Evolutionary conservation across 2,329 filamentous ascomycete genomes (phyloP).

Genomic region (Cercospora nicotianae): DNA sequence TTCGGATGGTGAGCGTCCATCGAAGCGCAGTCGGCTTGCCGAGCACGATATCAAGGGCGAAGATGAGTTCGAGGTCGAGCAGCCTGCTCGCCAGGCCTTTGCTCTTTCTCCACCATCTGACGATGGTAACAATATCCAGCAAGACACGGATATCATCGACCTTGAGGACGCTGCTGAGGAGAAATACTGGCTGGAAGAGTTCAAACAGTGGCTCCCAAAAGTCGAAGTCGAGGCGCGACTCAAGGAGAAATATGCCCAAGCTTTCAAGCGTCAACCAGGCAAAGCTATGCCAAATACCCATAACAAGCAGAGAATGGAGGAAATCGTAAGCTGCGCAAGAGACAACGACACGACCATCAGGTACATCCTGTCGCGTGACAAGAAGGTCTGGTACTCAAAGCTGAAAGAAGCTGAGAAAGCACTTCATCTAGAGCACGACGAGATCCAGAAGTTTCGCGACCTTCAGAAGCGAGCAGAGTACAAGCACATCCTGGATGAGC

Average conservation of each 20-base stretch:
- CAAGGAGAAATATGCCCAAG: not conserved
- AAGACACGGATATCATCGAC: not conserved
- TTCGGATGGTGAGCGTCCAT: not conserved
- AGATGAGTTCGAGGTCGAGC: not conserved
- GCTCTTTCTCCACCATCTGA: too few relatives aligned
- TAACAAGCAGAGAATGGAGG: conserved; percentile 1
- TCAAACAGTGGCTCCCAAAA: not conserved
- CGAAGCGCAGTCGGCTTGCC: not conserved
- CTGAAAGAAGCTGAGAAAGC: not conserved
- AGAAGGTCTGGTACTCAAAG: not conserved
- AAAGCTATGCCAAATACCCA: not conserved
- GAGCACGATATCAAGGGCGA: not conserved
- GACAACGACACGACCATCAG: not conserved
- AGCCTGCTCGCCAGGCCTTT: not conserved
- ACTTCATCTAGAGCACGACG: not conserved
- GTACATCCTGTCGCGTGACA: not conserved
- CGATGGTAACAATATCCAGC: not conserved
- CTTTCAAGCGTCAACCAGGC: not conserved
- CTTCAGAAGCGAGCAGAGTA: not conserved
- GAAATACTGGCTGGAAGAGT: not conserved
- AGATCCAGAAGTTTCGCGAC: not conserved
- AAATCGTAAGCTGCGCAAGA: not conserved
- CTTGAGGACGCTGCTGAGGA: not conserved
- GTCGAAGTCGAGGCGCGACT: not conserved
- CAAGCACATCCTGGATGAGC: not conserved